phyloP scores from a whole-genome alignment of 2,329 filamentous ascomycete species.

The Stemphylium beticola region DNA sequence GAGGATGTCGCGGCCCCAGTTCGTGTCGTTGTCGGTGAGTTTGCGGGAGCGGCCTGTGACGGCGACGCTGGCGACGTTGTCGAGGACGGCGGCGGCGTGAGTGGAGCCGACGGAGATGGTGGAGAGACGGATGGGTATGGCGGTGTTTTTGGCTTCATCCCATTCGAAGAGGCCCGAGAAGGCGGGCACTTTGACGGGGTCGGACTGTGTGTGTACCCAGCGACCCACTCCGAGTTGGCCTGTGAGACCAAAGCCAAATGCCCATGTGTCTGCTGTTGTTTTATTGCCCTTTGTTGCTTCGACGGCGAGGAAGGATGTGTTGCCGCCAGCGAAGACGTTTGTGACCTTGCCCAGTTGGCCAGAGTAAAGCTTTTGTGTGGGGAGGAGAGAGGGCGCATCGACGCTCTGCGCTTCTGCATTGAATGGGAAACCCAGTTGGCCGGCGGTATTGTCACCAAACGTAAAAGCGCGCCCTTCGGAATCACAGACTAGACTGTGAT shows the following conservation, averaged over 20 bases:
- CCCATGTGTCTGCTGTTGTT: conserved; percentile 79
- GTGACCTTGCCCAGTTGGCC: conserved; percentile 72
- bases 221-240: conserved; percentile 83
- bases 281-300: conserved; percentile 71
- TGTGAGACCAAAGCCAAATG: conserved; percentile 83
- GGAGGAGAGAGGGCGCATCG: conserved; percentile 73
- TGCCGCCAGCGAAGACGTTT: conserved; percentile 81
- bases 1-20: conserved; percentile 86
- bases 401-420: conserved; percentile 66
- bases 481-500: conserved; percentile 82
- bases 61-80: conserved; percentile 74
- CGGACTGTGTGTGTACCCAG: conserved; percentile 85
- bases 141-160: conserved; percentile 71
- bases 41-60: conserved; percentile 52
- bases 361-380: conserved; percentile 74
- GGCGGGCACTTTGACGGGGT: conserved; percentile 79
- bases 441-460: conserved; percentile 89
- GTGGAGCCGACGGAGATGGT: conserved; percentile 77
- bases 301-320: conserved; percentile 85
- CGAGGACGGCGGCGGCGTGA: conserved; percentile 82
- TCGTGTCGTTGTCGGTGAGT: conserved; percentile 70
- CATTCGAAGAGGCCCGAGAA: conserved; percentile 87
- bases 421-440: conserved; percentile 86
- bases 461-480: conserved; percentile 77
- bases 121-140: conserved; percentile 79